phyloP scores from a whole-genome alignment of 306 rosid species.

The Canavalia gladiata region DNA sequence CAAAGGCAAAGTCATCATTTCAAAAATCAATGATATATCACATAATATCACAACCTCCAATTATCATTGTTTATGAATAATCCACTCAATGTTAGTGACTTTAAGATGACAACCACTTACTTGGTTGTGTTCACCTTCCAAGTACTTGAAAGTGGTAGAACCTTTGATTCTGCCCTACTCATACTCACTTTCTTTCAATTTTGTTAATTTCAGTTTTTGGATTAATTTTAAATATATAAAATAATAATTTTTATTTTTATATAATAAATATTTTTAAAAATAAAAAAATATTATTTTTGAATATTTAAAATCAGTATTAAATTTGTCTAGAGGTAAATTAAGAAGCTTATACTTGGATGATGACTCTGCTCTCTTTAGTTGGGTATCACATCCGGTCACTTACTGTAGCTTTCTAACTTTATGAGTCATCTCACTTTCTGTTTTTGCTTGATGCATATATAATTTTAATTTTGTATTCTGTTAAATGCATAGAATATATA shows the following conservation, averaged over 20 bases:
- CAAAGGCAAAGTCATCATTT: neutral
- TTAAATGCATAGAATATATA: neutral
- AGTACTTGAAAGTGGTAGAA: neutral
- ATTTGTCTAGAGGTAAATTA: neutral
- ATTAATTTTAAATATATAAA: no score
- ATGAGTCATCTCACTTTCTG: conserved; percentile 2
- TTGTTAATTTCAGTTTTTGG: no score
- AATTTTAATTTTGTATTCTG: neutral
- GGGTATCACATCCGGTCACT: neutral
- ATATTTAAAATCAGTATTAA: no score
- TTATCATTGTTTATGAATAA: conserved; percentile 23
- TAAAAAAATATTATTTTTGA: no score
- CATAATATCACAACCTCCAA: conserved; percentile 1
- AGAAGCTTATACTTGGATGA: neutral
- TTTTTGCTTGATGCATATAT: neutral
- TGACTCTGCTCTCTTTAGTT: neutral
- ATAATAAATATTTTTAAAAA: no score
- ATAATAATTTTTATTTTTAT: no score
- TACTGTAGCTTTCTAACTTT: neutral
- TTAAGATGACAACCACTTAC: neutral
- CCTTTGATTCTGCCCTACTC: neutral
- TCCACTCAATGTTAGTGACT: neutral
- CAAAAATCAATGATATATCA: neutral
- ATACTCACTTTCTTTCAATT: no score
- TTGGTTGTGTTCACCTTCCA: conserved; percentile 27